These are phyloP conservation scores for Hysterium pulicare DNA, from an alignment of 2,329 filamentous ascomycete species.

Conservation along the genomic window DNA sequence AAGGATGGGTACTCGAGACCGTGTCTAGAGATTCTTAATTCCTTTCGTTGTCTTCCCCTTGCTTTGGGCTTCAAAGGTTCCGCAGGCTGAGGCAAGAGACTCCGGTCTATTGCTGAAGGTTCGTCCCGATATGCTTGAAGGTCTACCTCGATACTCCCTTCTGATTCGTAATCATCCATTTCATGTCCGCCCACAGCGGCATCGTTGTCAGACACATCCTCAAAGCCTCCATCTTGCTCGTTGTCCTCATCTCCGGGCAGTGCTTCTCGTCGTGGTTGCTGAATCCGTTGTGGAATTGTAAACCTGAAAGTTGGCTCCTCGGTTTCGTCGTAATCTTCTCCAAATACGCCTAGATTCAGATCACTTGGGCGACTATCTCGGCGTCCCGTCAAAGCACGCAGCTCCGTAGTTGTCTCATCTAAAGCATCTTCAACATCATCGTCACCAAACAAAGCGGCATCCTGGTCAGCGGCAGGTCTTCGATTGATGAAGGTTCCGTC, in stretches of 20 bases:
- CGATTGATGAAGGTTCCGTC: slow-evolving; percentile 42
- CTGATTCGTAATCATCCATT: slow-evolving; percentile 34
- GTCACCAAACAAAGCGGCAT: slow-evolving; percentile 37
- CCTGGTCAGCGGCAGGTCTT: slow-evolving; percentile 20
- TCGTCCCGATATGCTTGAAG: slow-evolving; percentile 34
- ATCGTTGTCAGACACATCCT: slow-evolving; percentile 14
- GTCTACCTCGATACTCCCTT: slow-evolving; percentile 20
- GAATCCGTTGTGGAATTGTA: slow-evolving; percentile 33
- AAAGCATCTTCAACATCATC: slow-evolving; percentile 28
- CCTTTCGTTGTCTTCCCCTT: slow-evolving; percentile 38
- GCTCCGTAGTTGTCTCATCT: slow-evolving; percentile 28
- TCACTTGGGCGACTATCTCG: slow-evolving; percentile 28
- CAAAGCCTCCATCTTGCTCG: slow-evolving; percentile 8
- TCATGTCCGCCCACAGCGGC: slow-evolving; percentile 19
- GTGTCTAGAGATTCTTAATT: slow-evolving; percentile 63
- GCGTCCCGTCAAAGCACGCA: slow-evolving; percentile 28
- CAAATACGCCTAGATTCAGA: slow-evolving; percentile 30
- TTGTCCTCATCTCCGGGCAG: slow-evolving; percentile 2
- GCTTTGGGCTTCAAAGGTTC: slow-evolving; percentile 15
- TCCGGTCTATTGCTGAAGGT: slow-evolving; percentile 32
- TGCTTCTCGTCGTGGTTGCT: slow-evolving; percentile 16
- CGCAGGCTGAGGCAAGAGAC: slow-evolving; percentile 25
- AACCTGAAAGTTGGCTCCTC: slow-evolving; percentile 40
- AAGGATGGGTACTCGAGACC: slow-evolving; percentile 74
- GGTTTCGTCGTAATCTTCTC: slow-evolving; percentile 27